Percentiles rank a stretch among this genome's conserved stretches.
Conservation (phyloP, 495 filamentous ascomycete species). For the Aspergillus olivimuriae region DNA sequence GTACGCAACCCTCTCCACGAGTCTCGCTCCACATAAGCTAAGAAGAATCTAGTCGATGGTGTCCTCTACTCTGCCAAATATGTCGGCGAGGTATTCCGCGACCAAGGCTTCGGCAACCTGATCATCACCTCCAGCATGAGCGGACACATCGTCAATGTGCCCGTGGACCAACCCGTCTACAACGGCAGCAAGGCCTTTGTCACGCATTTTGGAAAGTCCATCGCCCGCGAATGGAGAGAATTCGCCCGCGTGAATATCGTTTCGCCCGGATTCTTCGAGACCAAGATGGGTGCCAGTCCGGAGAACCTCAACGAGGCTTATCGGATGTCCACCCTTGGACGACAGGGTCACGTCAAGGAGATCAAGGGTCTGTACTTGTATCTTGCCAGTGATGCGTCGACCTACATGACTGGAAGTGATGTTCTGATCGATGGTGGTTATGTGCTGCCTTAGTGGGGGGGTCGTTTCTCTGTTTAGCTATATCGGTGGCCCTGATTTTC, state of each 20-base stretch:
- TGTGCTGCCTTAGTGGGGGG: conserved; percentile 28
- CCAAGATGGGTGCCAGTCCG: conserved; percentile 50
- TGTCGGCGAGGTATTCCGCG: conserved; percentile 53
- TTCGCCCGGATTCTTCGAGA: conserved; percentile 64
- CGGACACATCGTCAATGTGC: conserved; percentile 69
- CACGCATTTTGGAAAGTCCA: conserved; percentile 56
- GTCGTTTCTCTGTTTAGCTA: too few species aligned
- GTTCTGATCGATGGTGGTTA: conserved; percentile 58
- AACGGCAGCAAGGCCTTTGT: conserved; percentile 65
- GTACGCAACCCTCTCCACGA: conserved; percentile 11
- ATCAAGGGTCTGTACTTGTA: conserved; percentile 59
- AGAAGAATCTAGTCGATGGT: conserved; percentile 21
- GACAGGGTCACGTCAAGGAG: conserved; percentile 56
- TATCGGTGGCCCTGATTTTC: too few species aligned
- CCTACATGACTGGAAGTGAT: conserved; percentile 64
- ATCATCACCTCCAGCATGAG: conserved; percentile 77
- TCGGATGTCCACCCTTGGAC: conserved; percentile 53
- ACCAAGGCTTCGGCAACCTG: conserved; percentile 52
- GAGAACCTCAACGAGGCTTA: conserved; percentile 50
- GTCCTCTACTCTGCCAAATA: conserved; percentile 29
- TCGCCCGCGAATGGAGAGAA: conserved; percentile 64
- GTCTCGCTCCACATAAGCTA: background rate
- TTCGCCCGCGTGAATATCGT: conserved; percentile 59
- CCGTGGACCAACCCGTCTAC: conserved; percentile 57
- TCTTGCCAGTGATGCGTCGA: conserved; percentile 56